Percentiles rank a stretch among this genome's conserved stretches.
Conservation (phyloP, 495 filamentous ascomycete genomes). For the Hypoxylon subgilvum region DNA sequence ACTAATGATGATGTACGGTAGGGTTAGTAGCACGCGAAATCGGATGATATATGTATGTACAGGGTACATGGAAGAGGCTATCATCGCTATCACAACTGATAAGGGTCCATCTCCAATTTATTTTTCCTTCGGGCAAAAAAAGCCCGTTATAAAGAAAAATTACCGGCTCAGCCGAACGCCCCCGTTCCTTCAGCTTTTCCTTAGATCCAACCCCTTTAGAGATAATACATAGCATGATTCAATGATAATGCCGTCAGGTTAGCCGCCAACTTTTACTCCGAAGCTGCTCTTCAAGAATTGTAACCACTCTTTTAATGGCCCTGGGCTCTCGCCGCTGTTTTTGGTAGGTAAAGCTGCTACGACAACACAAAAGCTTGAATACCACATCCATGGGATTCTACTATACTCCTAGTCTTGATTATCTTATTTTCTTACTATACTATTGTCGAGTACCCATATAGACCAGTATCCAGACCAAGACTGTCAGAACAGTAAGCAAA, state of each 20-base stretch:
- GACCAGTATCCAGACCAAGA: not conserved
- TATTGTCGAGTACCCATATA: constrained; percentile 13
- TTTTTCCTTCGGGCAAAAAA: constrained; percentile 28
- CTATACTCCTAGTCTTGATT: not conserved
- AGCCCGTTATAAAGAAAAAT: constrained; percentile 37
- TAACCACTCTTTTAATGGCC: constrained; percentile 33
- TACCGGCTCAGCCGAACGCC: constrained; percentile 30
- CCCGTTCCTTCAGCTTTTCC: not conserved
- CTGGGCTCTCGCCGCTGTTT: constrained; percentile 26
- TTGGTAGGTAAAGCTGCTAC: constrained; percentile 20
- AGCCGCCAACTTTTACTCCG: constrained; percentile 31
- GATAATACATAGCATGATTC: not conserved
- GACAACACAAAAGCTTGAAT: not conserved
- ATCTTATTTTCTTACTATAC: constrained; percentile 26
- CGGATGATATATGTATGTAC: not conserved
- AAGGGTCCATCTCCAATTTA: constrained; percentile 2
- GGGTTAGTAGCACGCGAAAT: constrained; percentile 12
- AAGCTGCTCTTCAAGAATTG: constrained; percentile 8
- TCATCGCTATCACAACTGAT: too few species aligned
- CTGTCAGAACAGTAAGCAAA: constrained; percentile 29
- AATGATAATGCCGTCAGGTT: constrained; percentile 21
- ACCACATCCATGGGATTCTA: not conserved
- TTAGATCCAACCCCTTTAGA: not conserved
- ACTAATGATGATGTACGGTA: too few species aligned
- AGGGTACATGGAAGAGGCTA: too few species aligned